phyloP scores from a whole-genome alignment of 352 stramenopile species.

The Pythium insidiosum region DNA sequence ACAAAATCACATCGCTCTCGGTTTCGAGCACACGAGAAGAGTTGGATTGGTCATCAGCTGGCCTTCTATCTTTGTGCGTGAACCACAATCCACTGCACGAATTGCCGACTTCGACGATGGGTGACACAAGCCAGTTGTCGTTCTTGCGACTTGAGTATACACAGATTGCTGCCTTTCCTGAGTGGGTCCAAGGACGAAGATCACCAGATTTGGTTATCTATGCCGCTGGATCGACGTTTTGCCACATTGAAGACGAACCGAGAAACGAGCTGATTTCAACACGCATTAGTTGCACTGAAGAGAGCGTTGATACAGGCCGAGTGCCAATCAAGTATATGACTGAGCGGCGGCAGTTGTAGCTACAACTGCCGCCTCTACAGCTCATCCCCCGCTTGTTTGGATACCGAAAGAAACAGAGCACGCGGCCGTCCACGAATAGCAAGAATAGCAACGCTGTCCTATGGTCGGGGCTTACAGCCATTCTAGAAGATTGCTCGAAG shows the following conservation, averaged over 20 bases:
- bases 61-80: not conserved
- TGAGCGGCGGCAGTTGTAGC: not conserved
- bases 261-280: not conserved
- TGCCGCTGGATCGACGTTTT: not conserved
- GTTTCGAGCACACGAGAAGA: not conserved
- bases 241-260: not conserved
- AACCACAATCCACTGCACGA: not conserved
- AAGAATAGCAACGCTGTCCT: too few species aligned
- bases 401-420: too few species aligned
- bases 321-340: not conserved
- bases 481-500: not conserved
- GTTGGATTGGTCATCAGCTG: not conserved
- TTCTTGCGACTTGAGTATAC: not conserved
- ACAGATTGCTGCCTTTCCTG: not conserved
- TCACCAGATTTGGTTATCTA: not conserved
- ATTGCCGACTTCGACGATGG: not conserved
- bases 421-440: too few species aligned
- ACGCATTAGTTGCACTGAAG: not conserved
- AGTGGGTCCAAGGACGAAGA: not conserved
- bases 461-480: too few species aligned
- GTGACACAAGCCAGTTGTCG: not conserved
- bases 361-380: too few species aligned
- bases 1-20: conserved; percentile 4
- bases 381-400: too few species aligned
- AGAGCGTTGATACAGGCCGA: not conserved